Evolutionary conservation across 2,329 filamentous ascomycete genomes (phyloP).

Genomic region (Xylariomycetidae sp.): DNA sequence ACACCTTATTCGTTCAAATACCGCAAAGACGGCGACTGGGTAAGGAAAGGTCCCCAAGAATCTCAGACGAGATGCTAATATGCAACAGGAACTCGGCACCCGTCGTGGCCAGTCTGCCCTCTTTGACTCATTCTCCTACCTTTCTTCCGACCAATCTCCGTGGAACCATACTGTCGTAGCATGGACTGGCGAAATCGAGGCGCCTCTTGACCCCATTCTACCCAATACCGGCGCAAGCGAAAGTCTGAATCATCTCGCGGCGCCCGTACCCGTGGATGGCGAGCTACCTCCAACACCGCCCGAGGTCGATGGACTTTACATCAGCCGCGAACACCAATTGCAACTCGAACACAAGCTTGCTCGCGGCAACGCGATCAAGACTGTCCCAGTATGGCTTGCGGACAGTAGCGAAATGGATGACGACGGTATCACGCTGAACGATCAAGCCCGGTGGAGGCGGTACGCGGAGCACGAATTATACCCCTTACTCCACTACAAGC

Average conservation of each 20-base stretch:
- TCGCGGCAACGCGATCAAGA: conserved; percentile 69
- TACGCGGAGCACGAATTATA: conserved; percentile 92
- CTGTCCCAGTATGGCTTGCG: conserved; percentile 83
- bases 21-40: conserved; percentile 56
- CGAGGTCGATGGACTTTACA: conserved; percentile 62
- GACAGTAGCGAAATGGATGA: conserved; percentile 66
- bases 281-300: conserved; percentile 53
- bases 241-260: conserved; percentile 69
- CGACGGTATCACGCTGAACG: conserved; percentile 69
- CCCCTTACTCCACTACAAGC: conserved; percentile 93
- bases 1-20: conserved; percentile 58
- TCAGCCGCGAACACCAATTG: conserved; percentile 65
- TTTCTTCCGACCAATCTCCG: conserved; percentile 75
- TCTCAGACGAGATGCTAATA: conserved; percentile 8
- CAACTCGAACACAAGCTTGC: conserved; percentile 71
- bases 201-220: conserved; percentile 41
- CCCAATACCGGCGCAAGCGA: conserved; percentile 46
- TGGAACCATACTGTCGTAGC: conserved; percentile 93
- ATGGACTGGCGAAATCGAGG: conserved; percentile 86
- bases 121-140: conserved; percentile 84
- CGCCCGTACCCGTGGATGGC: conserved; percentile 70
- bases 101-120: conserved; percentile 86
- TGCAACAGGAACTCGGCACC: conserved; percentile 61
- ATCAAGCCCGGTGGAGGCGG: conserved; percentile 81
- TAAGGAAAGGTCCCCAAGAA: no score